phyloP scores from a whole-genome alignment of 352 stramenopile genomes.

The Phytophthora foliorum region DNA sequence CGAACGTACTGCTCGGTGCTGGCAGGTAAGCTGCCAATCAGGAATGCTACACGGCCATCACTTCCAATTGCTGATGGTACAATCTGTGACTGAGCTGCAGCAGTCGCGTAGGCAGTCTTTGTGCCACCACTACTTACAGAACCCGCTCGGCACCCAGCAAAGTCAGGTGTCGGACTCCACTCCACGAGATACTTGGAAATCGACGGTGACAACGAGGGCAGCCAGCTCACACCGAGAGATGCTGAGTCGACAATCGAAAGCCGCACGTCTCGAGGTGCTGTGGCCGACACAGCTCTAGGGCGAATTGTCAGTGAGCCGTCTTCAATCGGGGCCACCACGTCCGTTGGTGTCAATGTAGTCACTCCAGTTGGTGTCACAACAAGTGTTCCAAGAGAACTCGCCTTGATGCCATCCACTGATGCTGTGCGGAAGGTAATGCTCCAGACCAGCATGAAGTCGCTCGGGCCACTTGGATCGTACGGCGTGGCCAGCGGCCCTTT shows the following conservation, averaged over 20 bases:
- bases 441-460: constrained; percentile 67
- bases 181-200: constrained; percentile 88
- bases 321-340: constrained; percentile 40
- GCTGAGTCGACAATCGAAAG: constrained; percentile 70
- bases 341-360: constrained; percentile 40
- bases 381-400: constrained; percentile 59
- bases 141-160: constrained; percentile 40
- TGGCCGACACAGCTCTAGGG: constrained; percentile 57
- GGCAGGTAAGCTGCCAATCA: constrained; percentile 83
- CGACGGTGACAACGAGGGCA: constrained; percentile 33
- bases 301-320: constrained; percentile 41
- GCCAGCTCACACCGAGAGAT: constrained; percentile 79
- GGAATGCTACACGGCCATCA: constrained; percentile 56
- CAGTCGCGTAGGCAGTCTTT: constrained; percentile 56
- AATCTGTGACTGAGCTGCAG: constrained; percentile 59
- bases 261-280: constrained; percentile 53
- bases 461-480: constrained; percentile 56
- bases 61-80: constrained; percentile 26
- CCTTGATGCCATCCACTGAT: constrained; percentile 59
- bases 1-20: constrained; percentile 90
- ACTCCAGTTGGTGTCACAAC: constrained; percentile 36
- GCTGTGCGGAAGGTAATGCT: constrained; percentile 79
- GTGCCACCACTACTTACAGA: constrained; percentile 30
- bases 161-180: constrained; percentile 60
- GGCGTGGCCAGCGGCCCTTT: constrained; percentile 39